Evolutionary conservation across 1,139 yeast species (phyloP).

Genomic region (Debaryomyces fabryi): DNA sequence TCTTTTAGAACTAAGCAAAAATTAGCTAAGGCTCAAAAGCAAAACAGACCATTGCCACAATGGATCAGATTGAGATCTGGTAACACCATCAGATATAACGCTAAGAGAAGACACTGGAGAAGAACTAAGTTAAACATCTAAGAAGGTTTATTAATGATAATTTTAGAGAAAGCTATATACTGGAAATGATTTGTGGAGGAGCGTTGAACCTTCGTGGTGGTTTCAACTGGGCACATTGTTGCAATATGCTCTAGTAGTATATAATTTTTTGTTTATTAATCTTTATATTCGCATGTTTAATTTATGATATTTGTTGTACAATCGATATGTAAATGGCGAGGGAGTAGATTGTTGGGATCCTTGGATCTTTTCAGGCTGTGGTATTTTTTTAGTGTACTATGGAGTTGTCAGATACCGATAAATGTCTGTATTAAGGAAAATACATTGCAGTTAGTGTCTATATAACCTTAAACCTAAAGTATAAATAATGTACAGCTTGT

Average conservation of each 20-base stretch:
- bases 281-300: slow-evolving; percentile 24
- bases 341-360: background rate
- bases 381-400: background rate
- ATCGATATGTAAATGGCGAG: background rate
- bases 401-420: background rate
- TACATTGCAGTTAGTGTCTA: background rate
- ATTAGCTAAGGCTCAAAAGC: slow-evolving; percentile 99
- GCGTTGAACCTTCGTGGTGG: background rate
- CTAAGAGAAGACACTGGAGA: slow-evolving; percentile 99
- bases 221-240: background rate
- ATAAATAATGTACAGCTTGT: background rate
- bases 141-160: slow-evolving; percentile 29
- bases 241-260: background rate
- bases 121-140: slow-evolving; percentile 99
- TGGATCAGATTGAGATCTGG: slow-evolving; percentile 99
- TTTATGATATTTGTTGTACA: slow-evolving; percentile 15
- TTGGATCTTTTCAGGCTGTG: background rate
- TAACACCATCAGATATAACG: slow-evolving; percentile 98
- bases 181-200: background rate
- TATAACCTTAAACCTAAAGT: background rate
- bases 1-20: slow-evolving; percentile 98
- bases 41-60: slow-evolving; percentile 99
- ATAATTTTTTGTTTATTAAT: slow-evolving; percentile 9
- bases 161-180: slow-evolving; percentile 4
- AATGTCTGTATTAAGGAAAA: background rate